Evolutionary conservation across 805 yeast species (phyloP).

Genomic region (Wickerhamomyces sydowiorum): DNA sequence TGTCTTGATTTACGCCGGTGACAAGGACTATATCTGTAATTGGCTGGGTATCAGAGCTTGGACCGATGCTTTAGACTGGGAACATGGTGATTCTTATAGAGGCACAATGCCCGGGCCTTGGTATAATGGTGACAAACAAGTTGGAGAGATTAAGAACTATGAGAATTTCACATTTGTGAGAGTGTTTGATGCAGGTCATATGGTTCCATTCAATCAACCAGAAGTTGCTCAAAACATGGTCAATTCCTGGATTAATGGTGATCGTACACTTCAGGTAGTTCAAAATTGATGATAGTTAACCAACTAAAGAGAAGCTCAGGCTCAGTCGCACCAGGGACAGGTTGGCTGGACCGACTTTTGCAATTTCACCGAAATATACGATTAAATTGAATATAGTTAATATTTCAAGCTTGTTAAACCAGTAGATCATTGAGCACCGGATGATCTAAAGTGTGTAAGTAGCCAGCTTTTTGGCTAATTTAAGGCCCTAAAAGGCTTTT

Average conservation of each 20-base stretch:
- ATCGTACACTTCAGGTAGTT: too few species aligned
- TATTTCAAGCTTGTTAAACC: too few species aligned
- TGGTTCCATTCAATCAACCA: slow-evolving; percentile 91
- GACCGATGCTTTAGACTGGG: slow-evolving; percentile 67
- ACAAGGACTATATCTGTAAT: slow-evolving; percentile 87
- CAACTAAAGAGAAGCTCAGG: too few species aligned
- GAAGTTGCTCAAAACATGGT: slow-evolving; percentile 63
- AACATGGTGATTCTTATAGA: slow-evolving; percentile 43
- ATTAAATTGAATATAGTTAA: too few species aligned
- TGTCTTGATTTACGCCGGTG: slow-evolving; percentile 86
- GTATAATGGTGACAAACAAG: slow-evolving; percentile 33
- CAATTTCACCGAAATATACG: too few species aligned
- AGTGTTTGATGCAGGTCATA: slow-evolving; percentile 80
- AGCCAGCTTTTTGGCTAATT: too few species aligned
- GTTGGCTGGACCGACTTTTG: too few species aligned
- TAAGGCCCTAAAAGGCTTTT: too few species aligned
- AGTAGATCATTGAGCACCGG: too few species aligned
- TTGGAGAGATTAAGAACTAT: slow-evolving; percentile 73
- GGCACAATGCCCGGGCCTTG: slow-evolving; percentile 36
- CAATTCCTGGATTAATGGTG: slow-evolving; percentile 67
- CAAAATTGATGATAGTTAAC: too few species aligned
- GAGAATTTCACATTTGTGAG: slow-evolving; percentile 72
- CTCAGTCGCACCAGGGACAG: too few species aligned
- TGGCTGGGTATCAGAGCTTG: slow-evolving; percentile 90
- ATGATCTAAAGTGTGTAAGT: too few species aligned